These are phyloP conservation scores for Gaeumannomyces tritici DNA, from an alignment of 2,329 filamentous ascomycete species.

Conservation along the genomic window DNA sequence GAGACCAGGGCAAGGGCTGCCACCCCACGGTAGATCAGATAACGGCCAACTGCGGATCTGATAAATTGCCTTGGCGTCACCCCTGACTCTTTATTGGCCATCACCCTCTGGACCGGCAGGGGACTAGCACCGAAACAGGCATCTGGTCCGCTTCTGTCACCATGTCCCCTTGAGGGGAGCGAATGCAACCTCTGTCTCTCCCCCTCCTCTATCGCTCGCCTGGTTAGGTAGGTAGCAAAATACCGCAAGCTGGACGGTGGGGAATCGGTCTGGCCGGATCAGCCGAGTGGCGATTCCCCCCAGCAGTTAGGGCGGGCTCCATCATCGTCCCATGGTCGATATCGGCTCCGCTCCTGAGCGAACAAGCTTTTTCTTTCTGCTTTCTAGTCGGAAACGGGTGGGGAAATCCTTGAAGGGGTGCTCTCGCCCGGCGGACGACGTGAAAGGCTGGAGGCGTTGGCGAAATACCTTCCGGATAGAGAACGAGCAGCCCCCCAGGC, in stretches of 20 bases:
- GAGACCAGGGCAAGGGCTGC: too few species aligned
- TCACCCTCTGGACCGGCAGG: too few species aligned
- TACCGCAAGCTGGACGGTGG: not conserved
- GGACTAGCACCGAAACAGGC: not conserved
- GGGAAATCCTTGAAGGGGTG: too few species aligned
- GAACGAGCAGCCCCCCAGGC: not conserved
- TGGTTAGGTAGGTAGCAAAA: too few species aligned
- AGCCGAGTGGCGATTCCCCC: too few species aligned
- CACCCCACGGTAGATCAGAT: not conserved
- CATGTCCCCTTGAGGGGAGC: too few species aligned
- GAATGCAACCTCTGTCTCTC: not conserved
- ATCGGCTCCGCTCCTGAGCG: not conserved
- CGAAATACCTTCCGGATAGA: not conserved
- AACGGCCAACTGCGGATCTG: not conserved
- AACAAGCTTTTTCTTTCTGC: not conserved
- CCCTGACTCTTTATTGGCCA: not conserved
- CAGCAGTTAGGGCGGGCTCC: too few species aligned
- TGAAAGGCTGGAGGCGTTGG: not conserved
- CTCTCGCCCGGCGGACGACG: too few species aligned
- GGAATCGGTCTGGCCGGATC: too few species aligned
- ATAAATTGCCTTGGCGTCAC: not conserved
- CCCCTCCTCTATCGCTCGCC: too few species aligned
- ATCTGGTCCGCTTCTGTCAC: not conserved
- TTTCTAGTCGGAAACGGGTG: too few species aligned
- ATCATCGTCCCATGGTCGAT: not conserved